Conservation (phyloP, 2,329 filamentous ascomycete species). For the Thielaviopsis populi region DNA sequence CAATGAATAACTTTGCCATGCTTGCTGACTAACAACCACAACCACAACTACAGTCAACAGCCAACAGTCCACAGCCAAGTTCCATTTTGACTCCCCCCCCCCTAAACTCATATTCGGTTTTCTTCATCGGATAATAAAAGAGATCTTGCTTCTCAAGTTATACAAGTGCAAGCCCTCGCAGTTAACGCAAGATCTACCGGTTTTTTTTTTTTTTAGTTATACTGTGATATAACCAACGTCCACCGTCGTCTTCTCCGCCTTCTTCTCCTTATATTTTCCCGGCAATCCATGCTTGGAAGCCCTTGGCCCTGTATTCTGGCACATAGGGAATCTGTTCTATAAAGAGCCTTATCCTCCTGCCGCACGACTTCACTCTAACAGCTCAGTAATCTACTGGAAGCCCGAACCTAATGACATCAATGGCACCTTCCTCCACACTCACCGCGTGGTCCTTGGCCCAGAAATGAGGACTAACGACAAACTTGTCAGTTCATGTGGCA, state of each 20-base stretch:
- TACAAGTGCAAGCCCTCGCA: not conserved
- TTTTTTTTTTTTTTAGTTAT: not conserved
- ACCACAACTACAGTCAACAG: not conserved
- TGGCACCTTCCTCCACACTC: not conserved
- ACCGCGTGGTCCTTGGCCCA: slow-evolving; percentile 4
- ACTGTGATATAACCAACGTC: not conserved
- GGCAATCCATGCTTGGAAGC: not conserved
- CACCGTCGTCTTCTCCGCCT: not conserved
- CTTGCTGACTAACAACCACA: not conserved
- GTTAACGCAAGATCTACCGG: not conserved
- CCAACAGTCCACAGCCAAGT: not conserved
- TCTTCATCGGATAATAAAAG: not conserved
- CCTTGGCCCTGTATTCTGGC: not conserved
- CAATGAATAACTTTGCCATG: not conserved
- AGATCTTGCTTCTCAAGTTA: not conserved
- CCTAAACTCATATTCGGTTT: not conserved
- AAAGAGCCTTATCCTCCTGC: not conserved
- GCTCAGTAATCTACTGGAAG: not conserved
- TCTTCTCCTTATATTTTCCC: not conserved
- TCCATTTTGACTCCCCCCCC: not conserved
- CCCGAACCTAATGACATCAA: not conserved
- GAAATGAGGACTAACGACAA: not conserved
- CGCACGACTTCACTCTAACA: not conserved
- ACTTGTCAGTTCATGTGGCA: slow-evolving; percentile 1
- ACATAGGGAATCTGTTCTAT: not conserved